Evolutionary conservation across 805 yeast species (phyloP), one percentile per base, ranked within the genome.

Genomic region (Wickerhamiella kurtzmanii): DNA sequence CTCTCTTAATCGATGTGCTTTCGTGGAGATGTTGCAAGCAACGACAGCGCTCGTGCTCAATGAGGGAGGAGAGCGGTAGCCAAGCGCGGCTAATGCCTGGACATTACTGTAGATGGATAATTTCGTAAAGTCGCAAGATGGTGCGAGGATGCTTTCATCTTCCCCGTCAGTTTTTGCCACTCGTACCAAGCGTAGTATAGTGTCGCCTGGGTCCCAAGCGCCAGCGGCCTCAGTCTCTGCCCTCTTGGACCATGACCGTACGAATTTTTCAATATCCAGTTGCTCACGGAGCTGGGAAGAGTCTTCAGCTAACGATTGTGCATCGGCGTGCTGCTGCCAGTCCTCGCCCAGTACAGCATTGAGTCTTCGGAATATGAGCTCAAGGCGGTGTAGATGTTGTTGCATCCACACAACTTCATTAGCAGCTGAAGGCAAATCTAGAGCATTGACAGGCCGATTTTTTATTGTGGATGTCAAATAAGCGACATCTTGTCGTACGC

Each of bases 241-340:
- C 5, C 8, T 6, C 8, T 15, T 20, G n/a, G 25, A 17, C 41
- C 41, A 38, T 5, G 15, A 5, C 11, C 41, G 41, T 8, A 38
- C 25, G 8, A 15, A 17, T 16, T 38, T 38, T 49, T 76, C 83
- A 1, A 66, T 60, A 9, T 72, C 65, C 1, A 89, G 72, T 50
- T 72, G 74, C 45, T 70, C 72, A 0, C 95, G n/a, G n/a, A 38
- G 25, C 16, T 15, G 22, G 11, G 11, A 11, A 4, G 25, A 13
- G 25, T 38, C 41, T 11, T 38, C 41, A 19, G 25, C 41, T 5
- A 38, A 13, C 9, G 25, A 13, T 20, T 19, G 41, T 5, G 25
- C 96, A 45, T 79, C 86, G 2, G 79, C 73, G 48, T 75, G 76
- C 8, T 68, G 63, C 18, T 60, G 64, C 88, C 88, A 81, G 5